A percentile compares a stretch with the other conserved stretches of the same genome.
These are phyloP conservation scores for Geotrichum citri-aurantii DNA, from an alignment of 1,139 yeast species.

Conservation along the genomic window DNA sequence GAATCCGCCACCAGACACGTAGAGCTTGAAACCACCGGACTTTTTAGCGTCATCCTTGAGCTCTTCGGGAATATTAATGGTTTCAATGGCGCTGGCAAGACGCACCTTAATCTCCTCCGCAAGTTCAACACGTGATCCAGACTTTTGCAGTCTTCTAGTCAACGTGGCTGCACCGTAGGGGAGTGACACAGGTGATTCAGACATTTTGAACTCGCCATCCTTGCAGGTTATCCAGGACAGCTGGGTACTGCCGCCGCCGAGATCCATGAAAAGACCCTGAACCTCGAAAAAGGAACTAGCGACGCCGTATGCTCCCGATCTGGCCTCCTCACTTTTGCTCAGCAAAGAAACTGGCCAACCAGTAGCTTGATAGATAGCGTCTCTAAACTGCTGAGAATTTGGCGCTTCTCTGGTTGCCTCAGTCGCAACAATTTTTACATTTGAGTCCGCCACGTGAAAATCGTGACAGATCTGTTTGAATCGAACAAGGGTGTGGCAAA, in stretches of 20 bases:
- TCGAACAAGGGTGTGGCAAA: conserved; percentile 53
- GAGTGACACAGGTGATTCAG: conserved; percentile 52
- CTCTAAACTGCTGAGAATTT: conserved; percentile 50
- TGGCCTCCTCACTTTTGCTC: conserved; percentile 55
- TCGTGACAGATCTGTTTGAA: conserved; percentile 60
- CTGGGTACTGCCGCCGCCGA: conserved; percentile 63
- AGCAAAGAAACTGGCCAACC: conserved; percentile 58
- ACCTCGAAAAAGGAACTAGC: conserved; percentile 59
- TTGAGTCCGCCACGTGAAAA: conserved; percentile 54
- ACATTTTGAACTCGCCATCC: conserved; percentile 48
- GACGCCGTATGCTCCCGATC: conserved; percentile 60
- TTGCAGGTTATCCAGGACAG: conserved; percentile 57
- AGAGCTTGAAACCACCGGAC: conserved; percentile 54
- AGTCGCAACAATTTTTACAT: conserved; percentile 59
- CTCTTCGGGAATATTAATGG: conserved; percentile 35
- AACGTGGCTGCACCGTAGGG: conserved; percentile 67
- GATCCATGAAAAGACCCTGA: conserved; percentile 58
- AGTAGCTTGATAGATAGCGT: conserved; percentile 47
- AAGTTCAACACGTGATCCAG: conserved; percentile 31
- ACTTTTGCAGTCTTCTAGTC: conserved; percentile 47
- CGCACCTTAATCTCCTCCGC: conserved; percentile 25
- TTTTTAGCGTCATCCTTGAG: conserved; percentile 36
- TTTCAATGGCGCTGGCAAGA: conserved; percentile 44
- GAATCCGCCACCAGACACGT: conserved; percentile 63
- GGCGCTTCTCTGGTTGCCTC: conserved; percentile 63